A percentile compares a stretch with the other conserved stretches of the same genome.
These are phyloP conservation scores for Pseudoneurospora amorphoporcata DNA, from an alignment of 495 filamentous ascomycete species.

Conservation along the genomic window DNA sequence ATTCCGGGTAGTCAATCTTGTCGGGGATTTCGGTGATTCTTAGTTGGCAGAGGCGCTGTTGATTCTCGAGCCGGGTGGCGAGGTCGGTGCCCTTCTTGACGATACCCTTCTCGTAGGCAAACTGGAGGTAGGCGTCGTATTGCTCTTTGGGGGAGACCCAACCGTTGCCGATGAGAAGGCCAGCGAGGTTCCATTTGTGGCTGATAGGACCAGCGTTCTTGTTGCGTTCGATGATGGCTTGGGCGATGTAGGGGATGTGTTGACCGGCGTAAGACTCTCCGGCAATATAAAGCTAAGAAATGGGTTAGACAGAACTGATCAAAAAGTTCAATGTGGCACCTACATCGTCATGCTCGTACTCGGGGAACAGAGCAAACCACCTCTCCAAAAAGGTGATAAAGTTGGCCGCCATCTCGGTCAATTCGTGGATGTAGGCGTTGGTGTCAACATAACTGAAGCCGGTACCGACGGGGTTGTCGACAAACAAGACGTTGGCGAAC, in stretches of 20 bases:
- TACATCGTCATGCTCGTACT: slow-evolving; percentile 90
- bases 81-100: slow-evolving; percentile 53
- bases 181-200: slow-evolving; percentile 69
- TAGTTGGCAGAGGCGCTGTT: slow-evolving; percentile 44
- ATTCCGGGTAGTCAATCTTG: slow-evolving; percentile 54
- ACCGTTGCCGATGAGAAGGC: slow-evolving; percentile 89
- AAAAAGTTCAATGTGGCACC: slow-evolving; percentile 25
- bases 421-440: slow-evolving; percentile 70
- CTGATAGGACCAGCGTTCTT: slow-evolving; percentile 25
- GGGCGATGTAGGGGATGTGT: slow-evolving; percentile 92
- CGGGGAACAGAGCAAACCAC: slow-evolving; percentile 81
- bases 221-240: slow-evolving; percentile 79
- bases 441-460: slow-evolving; percentile 93
- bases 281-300: slow-evolving; percentile 72
- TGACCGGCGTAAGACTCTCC: slow-evolving; percentile 97
- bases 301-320: slow-evolving; percentile 5
- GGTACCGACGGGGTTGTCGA: slow-evolving; percentile 93
- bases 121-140: slow-evolving; percentile 79
- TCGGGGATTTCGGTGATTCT: slow-evolving; percentile 52
- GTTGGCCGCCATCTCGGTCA: slow-evolving; percentile 81
- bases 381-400: slow-evolving; percentile 84
- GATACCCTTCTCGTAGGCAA: slow-evolving; percentile 63
- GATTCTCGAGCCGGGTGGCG: slow-evolving; percentile 47
- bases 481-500: slow-evolving; percentile 91
- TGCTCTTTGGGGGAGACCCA: slow-evolving; percentile 90